These are phyloP conservation scores for Moesziomyces sp. DNA, from an alignment of 1,284 basidiomycete species.

Conservation along the genomic window DNA sequence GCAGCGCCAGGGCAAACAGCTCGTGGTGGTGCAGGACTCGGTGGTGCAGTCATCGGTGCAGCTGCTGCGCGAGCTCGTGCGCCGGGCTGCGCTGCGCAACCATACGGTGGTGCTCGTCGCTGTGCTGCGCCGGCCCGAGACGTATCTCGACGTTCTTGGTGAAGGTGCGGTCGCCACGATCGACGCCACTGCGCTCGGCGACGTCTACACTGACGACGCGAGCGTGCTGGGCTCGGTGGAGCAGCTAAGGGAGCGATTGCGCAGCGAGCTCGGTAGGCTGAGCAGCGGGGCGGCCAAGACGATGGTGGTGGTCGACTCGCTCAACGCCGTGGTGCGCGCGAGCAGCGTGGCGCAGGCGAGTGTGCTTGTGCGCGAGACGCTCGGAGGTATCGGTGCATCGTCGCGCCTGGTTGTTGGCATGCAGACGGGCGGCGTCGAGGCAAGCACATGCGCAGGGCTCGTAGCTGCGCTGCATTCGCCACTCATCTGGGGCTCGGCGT, in stretches of 20 bases:
- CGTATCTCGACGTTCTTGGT: constrained; percentile 29
- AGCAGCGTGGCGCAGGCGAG: constrained; percentile 18
- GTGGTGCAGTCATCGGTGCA: constrained; percentile 44
- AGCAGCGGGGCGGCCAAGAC: constrained; percentile 16
- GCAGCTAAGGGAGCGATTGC: constrained; percentile 13
- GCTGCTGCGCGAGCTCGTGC: constrained; percentile 49
- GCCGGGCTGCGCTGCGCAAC: constrained; percentile 19
- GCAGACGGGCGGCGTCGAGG: constrained; percentile 30
- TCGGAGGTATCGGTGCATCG: constrained; percentile 17
- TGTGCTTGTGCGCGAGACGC: constrained; percentile 24
- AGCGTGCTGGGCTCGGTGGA: constrained; percentile 6
- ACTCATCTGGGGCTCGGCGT: constrained; percentile 30
- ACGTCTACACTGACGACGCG: constrained; percentile 11
- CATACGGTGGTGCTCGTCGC: constrained; percentile 30
- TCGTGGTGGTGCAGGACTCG: constrained; percentile 54
- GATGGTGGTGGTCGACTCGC: constrained; percentile 53
- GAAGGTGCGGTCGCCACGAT: constrained; percentile 6
- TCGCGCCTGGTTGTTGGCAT: constrained; percentile 48
- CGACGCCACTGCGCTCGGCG: constrained; percentile 28
- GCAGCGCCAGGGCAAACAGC: constrained; percentile 49
- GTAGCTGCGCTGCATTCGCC: constrained; percentile 42
- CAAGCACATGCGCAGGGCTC: constrained; percentile 18
- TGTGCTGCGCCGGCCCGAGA: constrained; percentile 16
- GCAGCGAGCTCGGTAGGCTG: constrained; percentile 1
- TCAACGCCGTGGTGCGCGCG: constrained; percentile 47